Evolutionary conservation across 2,329 filamentous ascomycete genomes (phyloP), one percentile per base, ranked within the genome.

Genomic region (Stylonectria norvegica): DNA sequence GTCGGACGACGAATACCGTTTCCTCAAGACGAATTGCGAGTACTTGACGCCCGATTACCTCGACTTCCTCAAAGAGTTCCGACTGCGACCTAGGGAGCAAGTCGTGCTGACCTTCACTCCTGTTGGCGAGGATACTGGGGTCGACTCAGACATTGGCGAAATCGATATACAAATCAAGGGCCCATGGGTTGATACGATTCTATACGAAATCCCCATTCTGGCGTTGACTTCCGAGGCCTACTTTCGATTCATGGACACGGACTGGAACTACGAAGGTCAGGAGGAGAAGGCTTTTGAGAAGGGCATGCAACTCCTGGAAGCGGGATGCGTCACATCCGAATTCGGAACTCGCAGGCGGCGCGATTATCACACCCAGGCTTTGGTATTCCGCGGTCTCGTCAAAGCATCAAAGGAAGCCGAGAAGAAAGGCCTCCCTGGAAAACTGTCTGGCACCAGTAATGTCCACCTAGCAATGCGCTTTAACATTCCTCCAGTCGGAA

Each of bases 381-480:
- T 96, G 31, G 90, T 98, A 1, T 86, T 98, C 64, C 79, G 85
- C 46, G 93, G 93, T 1, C 70, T 98, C n/a, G 77, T 84, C 25
- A 79, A 81, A 53, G 90, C 93, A 12, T 83, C 81, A 51, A 81
- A 83, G 53, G 85, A 89, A 42, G 85, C 77, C 0, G 71, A 77
- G 46, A 71, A 77, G 50, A 75, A 76, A 27, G 84, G 82, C 1
- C 76, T 81, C 58, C 67, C 75, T 2, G 90, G 91, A 8, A 85
- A 82, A 60, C 74, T 97, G 33, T 79, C 84, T 0, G 93, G 93
- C 9, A 95, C 91, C 1, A 97, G 90, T 64, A 98, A 98, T 59
- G 93, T 98, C 4, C 91, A 97, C 62, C 81, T 98, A 51, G 93
- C 93, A 9, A 95, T 95, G 89, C 85, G 89, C 57, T 91, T 95